phyloP scores from a whole-genome alignment of 495 filamentous ascomycete species.

The Aspergillus wentii region DNA sequence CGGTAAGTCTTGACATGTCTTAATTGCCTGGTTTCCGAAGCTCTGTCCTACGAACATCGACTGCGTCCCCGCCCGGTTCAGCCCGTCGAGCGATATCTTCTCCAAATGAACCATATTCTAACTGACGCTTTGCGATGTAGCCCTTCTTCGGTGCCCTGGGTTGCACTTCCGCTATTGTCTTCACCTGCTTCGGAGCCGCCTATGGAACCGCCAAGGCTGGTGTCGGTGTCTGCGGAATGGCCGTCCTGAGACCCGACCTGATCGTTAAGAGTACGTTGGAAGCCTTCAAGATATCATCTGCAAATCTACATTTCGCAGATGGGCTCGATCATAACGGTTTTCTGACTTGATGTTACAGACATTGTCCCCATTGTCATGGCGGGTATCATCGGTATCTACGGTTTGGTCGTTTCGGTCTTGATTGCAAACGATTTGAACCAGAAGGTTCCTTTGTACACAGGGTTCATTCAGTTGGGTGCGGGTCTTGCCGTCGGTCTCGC shows the following conservation, averaged over 20 bases:
- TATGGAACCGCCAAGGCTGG: conserved; percentile 99
- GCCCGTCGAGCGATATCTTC: not conserved
- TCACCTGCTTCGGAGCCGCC: conserved; percentile 97
- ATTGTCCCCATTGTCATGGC: conserved; percentile 99
- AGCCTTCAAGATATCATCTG: too few relatives aligned
- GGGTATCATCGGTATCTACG: conserved; percentile 99
- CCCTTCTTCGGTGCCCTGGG: conserved; percentile 99
- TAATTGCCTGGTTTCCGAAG: not conserved
- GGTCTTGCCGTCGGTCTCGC: conserved; percentile 94
- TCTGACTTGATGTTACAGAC: conserved; percentile 51
- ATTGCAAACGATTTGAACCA: conserved; percentile 90
- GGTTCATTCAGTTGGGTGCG: conserved; percentile 96
- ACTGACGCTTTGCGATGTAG: conserved; percentile 42
- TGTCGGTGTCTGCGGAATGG: conserved; percentile 97
- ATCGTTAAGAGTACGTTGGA: conserved; percentile 93
- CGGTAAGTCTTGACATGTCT: conserved; percentile 78
- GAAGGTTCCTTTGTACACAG: conserved; percentile 78
- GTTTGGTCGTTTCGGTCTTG: conserved; percentile 95
- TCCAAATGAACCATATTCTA: conserved; percentile 11
- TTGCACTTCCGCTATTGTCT: conserved; percentile 96
- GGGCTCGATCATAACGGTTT: not conserved
- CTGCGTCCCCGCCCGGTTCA: not conserved
- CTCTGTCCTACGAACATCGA: conserved; percentile 2
- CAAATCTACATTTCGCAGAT: not conserved
- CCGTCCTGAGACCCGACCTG: conserved; percentile 93